phyloP scores from a whole-genome alignment of 2,329 filamentous ascomycete species.

The Pseudohalonectria lignicola region DNA sequence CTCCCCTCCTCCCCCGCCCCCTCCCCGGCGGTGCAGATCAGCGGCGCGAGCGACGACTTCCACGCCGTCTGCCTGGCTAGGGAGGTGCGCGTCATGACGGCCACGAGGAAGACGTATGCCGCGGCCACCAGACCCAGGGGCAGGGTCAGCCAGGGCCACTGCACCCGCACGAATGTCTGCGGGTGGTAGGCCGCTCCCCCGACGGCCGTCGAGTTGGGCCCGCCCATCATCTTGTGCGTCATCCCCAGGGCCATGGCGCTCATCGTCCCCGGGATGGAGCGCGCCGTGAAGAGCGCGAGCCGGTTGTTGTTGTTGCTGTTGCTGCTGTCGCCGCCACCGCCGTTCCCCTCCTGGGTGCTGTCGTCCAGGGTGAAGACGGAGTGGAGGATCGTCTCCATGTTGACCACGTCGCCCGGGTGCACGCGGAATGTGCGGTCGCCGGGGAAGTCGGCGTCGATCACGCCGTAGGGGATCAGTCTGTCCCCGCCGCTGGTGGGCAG shows the following conservation, averaged over 20 bases:
- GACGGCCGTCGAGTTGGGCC: neutral
- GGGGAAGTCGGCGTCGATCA: neutral
- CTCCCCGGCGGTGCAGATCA: too few relatives aligned
- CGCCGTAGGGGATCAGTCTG: neutral
- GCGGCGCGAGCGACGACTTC: neutral
- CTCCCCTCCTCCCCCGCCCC: too few relatives aligned
- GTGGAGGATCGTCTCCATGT: neutral
- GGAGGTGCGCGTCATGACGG: neutral
- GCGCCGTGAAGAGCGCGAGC: neutral
- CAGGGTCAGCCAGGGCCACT: neutral
- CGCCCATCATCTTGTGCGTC: neutral
- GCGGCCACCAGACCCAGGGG: neutral
- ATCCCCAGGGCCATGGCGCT: neutral
- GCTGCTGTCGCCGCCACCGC: too few relatives aligned
- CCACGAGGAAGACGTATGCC: neutral
- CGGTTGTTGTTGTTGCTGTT: neutral
- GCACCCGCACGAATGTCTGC: neutral
- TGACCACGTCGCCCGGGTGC: neutral
- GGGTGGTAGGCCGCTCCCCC: neutral
- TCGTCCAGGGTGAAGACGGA: too few relatives aligned
- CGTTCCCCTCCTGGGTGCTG: too few relatives aligned
- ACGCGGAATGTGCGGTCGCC: neutral
- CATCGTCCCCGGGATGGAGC: neutral
- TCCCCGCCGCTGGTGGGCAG: neutral
- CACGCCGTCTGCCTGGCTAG: neutral